Evolutionary conservation across 2,329 filamentous ascomycete species (phyloP).

Genomic region (Coniosporium tulheliwenetii): DNA sequence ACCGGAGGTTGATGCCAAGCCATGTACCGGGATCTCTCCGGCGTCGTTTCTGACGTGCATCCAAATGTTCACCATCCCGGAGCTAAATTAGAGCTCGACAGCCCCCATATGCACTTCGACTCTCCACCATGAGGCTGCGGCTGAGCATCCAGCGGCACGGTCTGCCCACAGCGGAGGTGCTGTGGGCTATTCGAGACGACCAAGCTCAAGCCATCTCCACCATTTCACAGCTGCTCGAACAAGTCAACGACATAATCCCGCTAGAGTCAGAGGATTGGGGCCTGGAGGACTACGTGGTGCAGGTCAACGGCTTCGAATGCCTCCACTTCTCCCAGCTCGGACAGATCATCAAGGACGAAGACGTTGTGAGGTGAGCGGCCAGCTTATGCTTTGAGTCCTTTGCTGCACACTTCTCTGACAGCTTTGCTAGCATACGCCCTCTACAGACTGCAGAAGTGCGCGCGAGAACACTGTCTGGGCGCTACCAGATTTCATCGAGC

Average conservation of each 20-base stretch:
- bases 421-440: slow-evolving; percentile 54
- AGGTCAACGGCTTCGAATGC: slow-evolving; percentile 67
- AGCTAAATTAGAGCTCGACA: too few relatives aligned
- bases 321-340: slow-evolving; percentile 66
- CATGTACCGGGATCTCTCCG: too few relatives aligned
- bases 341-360: slow-evolving; percentile 62
- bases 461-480: slow-evolving; percentile 56
- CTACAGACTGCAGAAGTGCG: slow-evolving; percentile 61
- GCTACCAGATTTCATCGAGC: slow-evolving; percentile 64
- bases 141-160: slow-evolving; percentile 57
- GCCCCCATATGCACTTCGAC: too few relatives aligned
- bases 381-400: neutral
- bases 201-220: slow-evolving; percentile 27
- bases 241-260: slow-evolving; percentile 66
- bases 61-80: too few relatives aligned
- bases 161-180: slow-evolving; percentile 54
- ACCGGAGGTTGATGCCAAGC: too few relatives aligned
- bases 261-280: slow-evolving; percentile 74
- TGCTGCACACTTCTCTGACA: neutral
- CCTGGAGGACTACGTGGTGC: slow-evolving; percentile 77
- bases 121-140: slow-evolving; percentile 48
- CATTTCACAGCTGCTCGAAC: slow-evolving; percentile 58
- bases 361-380: slow-evolving; percentile 54
- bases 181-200: slow-evolving; percentile 46
- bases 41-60: too few relatives aligned